Base-by-base conservation (phyloP, 345 rosid species). In the Salix arbutifolia region DNA sequence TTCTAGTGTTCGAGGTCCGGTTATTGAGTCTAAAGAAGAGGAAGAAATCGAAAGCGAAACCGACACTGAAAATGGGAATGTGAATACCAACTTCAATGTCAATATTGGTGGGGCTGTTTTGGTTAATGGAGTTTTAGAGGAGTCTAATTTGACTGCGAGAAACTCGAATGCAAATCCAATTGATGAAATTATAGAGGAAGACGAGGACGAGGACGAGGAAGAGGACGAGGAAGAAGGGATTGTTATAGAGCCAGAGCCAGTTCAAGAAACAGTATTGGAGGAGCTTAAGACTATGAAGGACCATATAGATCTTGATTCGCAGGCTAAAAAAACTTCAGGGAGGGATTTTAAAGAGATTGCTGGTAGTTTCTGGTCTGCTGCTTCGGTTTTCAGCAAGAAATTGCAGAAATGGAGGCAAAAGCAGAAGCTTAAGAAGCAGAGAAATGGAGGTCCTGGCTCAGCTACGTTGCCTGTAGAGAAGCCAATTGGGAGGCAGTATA, bases 301-400 rank as follows among this genome's bases (percentile, higher is more conserved):
- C 81, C 91, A 94, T 75, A 91, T 93, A 82, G 97, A 93, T 88
- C 94, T 95, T 69, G 97, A 92, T 83, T 82, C 92, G 1, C 97
- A 89, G 48, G 80, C 89, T 9, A 95, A 89, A 88, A 95, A 92
- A 71, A 76, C 90, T 48, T 89, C 88, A 1, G 95, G 89, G 37
- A 87, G 91, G 67, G 96, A 91, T 53, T 87, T 90, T 65, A 93
- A 91, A 72, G 93, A 90, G 72, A 87, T 90, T 30, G 97, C 88
- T 12, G 97, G 90, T 18, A 90, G 92, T 84, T 95, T 95, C 84
- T 93, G 98, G 99, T 93, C 99, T 17, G 99, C 99, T 30, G 98
- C 99, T 46, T 95, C 99, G 9, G 96, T 95, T 30, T 95, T 95
- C 78, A 95, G 98, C 87, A 95, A 95, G 87, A 95, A 93, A 81